A percentile compares a stretch with the other conserved stretches of the same genome.
These are phyloP conservation scores for Sporothrix luriei DNA, from an alignment of 2,329 filamentous ascomycete genomes.

Conservation along the genomic window DNA sequence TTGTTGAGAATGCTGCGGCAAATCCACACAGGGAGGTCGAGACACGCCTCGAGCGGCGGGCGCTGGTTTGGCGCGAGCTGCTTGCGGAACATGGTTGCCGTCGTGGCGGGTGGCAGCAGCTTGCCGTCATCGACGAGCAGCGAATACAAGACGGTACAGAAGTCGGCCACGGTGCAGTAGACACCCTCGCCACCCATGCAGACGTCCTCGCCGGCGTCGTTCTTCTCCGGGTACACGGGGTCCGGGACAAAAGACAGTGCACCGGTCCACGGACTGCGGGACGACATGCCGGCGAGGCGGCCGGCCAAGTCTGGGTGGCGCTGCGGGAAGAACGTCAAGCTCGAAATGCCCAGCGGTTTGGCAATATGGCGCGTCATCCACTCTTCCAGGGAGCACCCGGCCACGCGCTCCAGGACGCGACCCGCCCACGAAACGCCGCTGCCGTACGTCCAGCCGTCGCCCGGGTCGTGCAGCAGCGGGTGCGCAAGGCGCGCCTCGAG, in stretches of 20 bases:
- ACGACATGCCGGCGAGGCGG: slow-evolving; percentile 21
- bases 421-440: slow-evolving; percentile 42
- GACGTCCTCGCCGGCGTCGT: slow-evolving; percentile 23
- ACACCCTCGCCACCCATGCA: slow-evolving; percentile 40
- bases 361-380: slow-evolving; percentile 39
- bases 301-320: slow-evolving; percentile 29
- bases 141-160: slow-evolving; percentile 36
- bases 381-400: slow-evolving; percentile 36
- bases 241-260: slow-evolving; percentile 11
- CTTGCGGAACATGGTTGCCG: slow-evolving; percentile 37
- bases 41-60: slow-evolving; percentile 31
- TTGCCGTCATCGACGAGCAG: slow-evolving; percentile 38
- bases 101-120: slow-evolving; percentile 34
- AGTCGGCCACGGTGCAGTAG: slow-evolving; percentile 35
- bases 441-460: slow-evolving; percentile 41
- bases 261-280: slow-evolving; percentile 24
- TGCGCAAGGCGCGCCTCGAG: slow-evolving; percentile 37
- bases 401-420: slow-evolving; percentile 37
- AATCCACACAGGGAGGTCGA: slow-evolving; percentile 37
- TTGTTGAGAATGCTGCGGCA: slow-evolving; percentile 35
- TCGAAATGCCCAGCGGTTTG: slow-evolving; percentile 34
- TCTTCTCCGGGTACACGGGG: slow-evolving; percentile 12
- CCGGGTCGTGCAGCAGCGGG: slow-evolving; percentile 42
- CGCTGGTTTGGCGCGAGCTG: slow-evolving; percentile 32
- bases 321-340: slow-evolving; percentile 39